Evolutionary conservation across 352 stramenopile genomes (phyloP).

Genomic region (Blastocystis sp.): DNA sequence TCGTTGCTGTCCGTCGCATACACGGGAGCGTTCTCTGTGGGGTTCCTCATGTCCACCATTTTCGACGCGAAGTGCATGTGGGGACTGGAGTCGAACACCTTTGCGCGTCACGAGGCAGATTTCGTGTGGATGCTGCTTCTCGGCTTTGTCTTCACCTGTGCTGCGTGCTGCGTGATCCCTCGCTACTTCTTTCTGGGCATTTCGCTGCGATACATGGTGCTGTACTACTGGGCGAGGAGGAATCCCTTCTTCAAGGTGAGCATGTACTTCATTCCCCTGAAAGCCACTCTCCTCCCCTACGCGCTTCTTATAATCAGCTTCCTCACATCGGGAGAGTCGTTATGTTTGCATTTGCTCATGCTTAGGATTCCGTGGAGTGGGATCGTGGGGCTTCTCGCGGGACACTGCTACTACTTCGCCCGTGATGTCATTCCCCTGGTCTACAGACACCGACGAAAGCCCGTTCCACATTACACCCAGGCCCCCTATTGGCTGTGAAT

Average conservation of each 20-base stretch:
- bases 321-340: constrained; percentile 37
- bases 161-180: background rate
- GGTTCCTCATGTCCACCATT: constrained; percentile 48
- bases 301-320: constrained; percentile 47
- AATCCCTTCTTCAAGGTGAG: constrained; percentile 67
- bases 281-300: constrained; percentile 49
- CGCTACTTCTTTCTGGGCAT: constrained; percentile 29
- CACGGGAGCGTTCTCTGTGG: constrained; percentile 43
- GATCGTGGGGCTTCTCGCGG: constrained; percentile 15
- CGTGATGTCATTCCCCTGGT: constrained; percentile 39
- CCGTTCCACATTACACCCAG: constrained; percentile 6
- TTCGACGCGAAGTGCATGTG: constrained; percentile 66
- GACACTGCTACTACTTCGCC: constrained; percentile 49
- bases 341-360: background rate
- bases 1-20: background rate
- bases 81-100: constrained; percentile 57
- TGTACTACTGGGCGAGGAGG: constrained; percentile 57
- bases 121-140: constrained; percentile 59
- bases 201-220: constrained; percentile 28
- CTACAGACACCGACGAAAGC: constrained; percentile 21
- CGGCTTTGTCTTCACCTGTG: constrained; percentile 1
- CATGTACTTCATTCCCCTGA: constrained; percentile 63
- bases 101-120: constrained; percentile 23
- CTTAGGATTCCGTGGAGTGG: constrained; percentile 60
- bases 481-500: constrained; percentile 20